A percentile compares a stretch with the other conserved stretches of the same genome.
Conservation (phyloP, 1,284 basidiomycete genomes). For the Paramarasmius palmivorus region DNA sequence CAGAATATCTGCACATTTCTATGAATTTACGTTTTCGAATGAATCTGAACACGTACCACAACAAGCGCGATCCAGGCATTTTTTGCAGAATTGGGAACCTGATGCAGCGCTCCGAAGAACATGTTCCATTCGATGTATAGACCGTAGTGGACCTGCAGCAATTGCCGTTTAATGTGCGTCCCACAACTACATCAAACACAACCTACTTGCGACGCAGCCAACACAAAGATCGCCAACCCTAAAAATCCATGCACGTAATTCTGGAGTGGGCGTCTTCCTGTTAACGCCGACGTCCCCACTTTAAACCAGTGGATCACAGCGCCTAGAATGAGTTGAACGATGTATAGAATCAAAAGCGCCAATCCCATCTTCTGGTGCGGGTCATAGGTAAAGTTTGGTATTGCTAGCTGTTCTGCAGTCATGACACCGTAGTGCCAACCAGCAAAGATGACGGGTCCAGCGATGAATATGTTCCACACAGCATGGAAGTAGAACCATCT, state of each 20-base stretch:
- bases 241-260: constrained; percentile 48
- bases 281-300: constrained; percentile 32
- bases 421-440: too few relatives aligned
- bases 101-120: constrained; percentile 34
- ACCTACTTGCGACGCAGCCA: constrained; percentile 48
- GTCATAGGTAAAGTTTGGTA: too few relatives aligned
- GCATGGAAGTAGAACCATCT: too few relatives aligned
- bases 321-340: constrained; percentile 53
- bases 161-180: background rate
- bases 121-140: constrained; percentile 45
- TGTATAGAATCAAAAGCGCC: too few relatives aligned
- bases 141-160: constrained; percentile 45
- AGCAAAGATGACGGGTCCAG: too few relatives aligned
- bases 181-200: background rate
- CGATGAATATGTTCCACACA: too few relatives aligned
- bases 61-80: constrained; percentile 50
- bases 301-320: constrained; percentile 53
- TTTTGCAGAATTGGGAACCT: constrained; percentile 41
- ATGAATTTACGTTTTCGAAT: constrained; percentile 4
- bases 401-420: too few relatives aligned
- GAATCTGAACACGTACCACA: constrained; percentile 34
- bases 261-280: constrained; percentile 41
- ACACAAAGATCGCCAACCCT: constrained; percentile 44
- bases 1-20: constrained; percentile 45
- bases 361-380: constrained; percentile 55